phyloP scores from a whole-genome alignment of 345 rosid species.

The Cardamine chenopodiifolia region DNA sequence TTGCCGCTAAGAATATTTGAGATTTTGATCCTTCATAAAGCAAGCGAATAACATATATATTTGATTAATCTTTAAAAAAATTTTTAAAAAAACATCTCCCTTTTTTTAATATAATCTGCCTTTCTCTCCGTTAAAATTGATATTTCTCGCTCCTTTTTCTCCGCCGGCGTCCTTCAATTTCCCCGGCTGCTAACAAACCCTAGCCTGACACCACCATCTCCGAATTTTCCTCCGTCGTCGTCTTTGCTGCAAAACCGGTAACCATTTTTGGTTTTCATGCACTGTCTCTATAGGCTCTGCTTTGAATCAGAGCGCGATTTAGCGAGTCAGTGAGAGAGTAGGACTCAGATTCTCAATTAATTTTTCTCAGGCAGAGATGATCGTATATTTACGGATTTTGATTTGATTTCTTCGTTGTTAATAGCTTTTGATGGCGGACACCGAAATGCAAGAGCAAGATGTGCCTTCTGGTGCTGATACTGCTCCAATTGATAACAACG shows the following conservation, averaged over 20 bases:
- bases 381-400: neutral
- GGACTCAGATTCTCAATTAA: neutral
- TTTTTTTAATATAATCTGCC: neutral
- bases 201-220: conserved; percentile 12
- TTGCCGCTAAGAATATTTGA: too few species aligned
- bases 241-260: conserved; percentile 25
- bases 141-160: conserved; percentile 29
- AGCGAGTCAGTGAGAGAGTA: conserved; percentile 8
- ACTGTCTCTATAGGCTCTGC: neutral
- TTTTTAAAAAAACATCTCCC: neutral
- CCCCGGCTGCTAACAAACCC: conserved; percentile 43
- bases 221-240: neutral
- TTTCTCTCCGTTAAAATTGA: conserved; percentile 25
- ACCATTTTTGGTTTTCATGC: neutral
- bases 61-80: neutral
- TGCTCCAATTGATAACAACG: conserved; percentile 38
- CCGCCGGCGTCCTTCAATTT: conserved; percentile 39
- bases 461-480: conserved; percentile 30
- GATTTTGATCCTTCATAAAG: too few species aligned
- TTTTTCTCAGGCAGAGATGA: neutral
- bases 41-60: neutral
- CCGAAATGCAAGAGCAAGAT: conserved; percentile 57
- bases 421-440: conserved; percentile 51
- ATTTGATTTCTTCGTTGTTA: neutral
- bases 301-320: neutral